Conservation (phyloP, 148 eudicot genomes). For the Diospyros kaki region DNA sequence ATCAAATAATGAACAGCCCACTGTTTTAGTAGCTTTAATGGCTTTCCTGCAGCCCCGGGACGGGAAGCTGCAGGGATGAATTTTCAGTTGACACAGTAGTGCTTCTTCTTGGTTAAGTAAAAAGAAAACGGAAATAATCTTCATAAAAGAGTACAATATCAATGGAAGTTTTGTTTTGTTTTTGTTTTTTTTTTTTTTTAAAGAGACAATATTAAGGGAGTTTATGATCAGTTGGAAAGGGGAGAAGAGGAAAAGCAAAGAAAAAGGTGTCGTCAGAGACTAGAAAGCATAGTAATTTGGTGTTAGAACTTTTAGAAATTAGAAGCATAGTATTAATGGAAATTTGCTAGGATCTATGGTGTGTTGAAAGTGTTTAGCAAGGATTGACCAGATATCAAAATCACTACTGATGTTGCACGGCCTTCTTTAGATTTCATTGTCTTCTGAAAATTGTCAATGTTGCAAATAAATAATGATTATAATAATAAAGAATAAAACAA, state of each 20-base stretch:
- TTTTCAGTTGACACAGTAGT: too few relatives aligned
- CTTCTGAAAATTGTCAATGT: neutral
- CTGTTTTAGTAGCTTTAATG: neutral
- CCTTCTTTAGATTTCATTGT: neutral
- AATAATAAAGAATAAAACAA: too few relatives aligned
- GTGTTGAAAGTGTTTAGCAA: too few relatives aligned
- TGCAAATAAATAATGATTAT: too few relatives aligned
- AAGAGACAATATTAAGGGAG: neutral
- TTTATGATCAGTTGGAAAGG: neutral
- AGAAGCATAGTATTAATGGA: neutral
- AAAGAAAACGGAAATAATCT: too few relatives aligned
- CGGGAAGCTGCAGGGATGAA: neutral
- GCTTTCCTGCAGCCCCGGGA: neutral
- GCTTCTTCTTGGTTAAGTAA: too few relatives aligned
- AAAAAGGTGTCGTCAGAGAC: neutral
- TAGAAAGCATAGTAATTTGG: neutral
- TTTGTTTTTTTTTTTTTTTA: neutral
- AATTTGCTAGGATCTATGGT: neutral
- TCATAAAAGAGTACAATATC: too few relatives aligned
- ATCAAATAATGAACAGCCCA: neutral
- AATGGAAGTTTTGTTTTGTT: too few relatives aligned
- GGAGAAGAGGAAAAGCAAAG: neutral
- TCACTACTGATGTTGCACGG: too few relatives aligned
- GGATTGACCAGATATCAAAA: neutral
- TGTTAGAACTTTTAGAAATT: too few relatives aligned